These are phyloP conservation scores for Ilex asprella DNA, from an alignment of 257 asterid species.

Conservation along the genomic window DNA sequence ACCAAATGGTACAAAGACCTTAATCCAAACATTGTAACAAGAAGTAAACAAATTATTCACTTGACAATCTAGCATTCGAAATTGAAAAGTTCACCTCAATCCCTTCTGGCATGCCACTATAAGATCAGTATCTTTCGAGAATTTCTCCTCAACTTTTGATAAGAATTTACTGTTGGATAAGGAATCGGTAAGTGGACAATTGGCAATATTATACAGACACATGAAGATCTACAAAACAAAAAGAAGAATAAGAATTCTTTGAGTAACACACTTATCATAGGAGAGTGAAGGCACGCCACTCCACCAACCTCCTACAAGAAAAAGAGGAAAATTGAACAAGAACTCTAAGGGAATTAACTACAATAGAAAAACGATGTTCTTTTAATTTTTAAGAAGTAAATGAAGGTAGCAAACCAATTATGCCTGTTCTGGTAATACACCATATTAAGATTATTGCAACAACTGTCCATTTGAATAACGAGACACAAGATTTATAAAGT, in stretches of 20 bases:
- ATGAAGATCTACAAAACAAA: not conserved
- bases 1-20: no score
- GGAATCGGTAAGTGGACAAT: constrained; percentile 6
- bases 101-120: constrained; percentile 97
- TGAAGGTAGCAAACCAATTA: not conserved
- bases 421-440: no score
- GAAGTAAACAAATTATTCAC: no score
- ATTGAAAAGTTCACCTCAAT: constrained; percentile 53
- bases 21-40: no score
- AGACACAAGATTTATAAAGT: not conserved
- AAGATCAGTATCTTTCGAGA: constrained; percentile 73
- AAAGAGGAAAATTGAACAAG: constrained; percentile 1
- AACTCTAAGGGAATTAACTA: not conserved
- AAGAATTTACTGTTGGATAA: constrained; percentile 49
- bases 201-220: not conserved
- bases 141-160: constrained; percentile 62
- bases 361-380: not conserved
- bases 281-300: constrained; percentile 83
- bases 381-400: not conserved
- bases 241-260: not conserved
- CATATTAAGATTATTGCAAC: not conserved
- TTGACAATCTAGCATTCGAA: not conserved
- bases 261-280: constrained; percentile 45
- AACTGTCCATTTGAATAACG: no score
- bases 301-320: constrained; percentile 93